A percentile compares a stretch with the other conserved stretches of the same genome.
These are phyloP conservation scores for Warburgia ugandensis DNA, from an alignment of 164 flowering plant genomes.

Conservation along the genomic window DNA sequence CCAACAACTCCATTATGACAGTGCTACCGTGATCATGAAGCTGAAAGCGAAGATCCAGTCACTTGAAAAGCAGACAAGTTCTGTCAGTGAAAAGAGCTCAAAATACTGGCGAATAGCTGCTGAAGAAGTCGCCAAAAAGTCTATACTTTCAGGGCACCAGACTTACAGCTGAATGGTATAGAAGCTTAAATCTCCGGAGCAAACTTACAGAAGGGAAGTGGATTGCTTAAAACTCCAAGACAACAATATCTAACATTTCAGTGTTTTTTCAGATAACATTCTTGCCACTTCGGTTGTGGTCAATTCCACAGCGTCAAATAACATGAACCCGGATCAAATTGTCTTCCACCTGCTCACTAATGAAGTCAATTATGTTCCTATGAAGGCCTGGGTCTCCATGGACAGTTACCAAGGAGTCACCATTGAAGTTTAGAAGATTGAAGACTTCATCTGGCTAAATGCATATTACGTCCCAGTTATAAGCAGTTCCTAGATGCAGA, in stretches of 20 bases:
- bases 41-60: slow-evolving; percentile 65
- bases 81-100: slow-evolving; percentile 58
- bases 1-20: slow-evolving; percentile 70
- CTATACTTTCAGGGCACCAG: slow-evolving; percentile 69
- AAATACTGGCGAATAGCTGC: slow-evolving; percentile 83
- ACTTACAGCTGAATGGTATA: slow-evolving; percentile 65
- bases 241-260: slow-evolving; percentile 59
- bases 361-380: slow-evolving; percentile 68
- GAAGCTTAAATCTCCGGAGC: slow-evolving; percentile 27
- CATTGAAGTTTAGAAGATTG: slow-evolving; percentile 70
- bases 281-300: slow-evolving; percentile 83
- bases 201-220: slow-evolving; percentile 26
- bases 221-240: slow-evolving; percentile 35
- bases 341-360: slow-evolving; percentile 85
- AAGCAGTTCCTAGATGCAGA: slow-evolving; percentile 81
- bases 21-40: slow-evolving; percentile 75
- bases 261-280: slow-evolving; percentile 81
- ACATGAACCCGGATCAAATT: slow-evolving; percentile 45
- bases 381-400: slow-evolving; percentile 83
- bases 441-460: slow-evolving; percentile 78
- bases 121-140: slow-evolving; percentile 79
- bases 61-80: slow-evolving; percentile 61
- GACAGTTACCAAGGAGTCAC: slow-evolving; percentile 57
- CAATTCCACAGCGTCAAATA: slow-evolving; percentile 63
- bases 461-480: slow-evolving; percentile 84